Evolutionary conservation across 176 grass and related monocot species (phyloP).

Genomic region (Phragmites australis): DNA sequence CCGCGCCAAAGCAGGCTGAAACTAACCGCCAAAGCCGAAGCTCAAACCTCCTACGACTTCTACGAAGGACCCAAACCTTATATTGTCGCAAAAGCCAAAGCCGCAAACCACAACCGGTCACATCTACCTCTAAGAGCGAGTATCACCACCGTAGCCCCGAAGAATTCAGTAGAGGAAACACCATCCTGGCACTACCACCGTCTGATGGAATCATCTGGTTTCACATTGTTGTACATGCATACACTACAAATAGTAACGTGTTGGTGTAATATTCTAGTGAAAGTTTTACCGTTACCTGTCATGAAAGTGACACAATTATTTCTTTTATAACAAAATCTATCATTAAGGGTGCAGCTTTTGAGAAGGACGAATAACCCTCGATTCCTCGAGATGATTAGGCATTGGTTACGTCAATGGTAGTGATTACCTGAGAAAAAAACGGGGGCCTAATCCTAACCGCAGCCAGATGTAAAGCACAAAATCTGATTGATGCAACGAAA

Average conservation of each 20-base stretch:
- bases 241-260: neutral
- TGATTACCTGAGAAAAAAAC: neutral
- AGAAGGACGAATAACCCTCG: slow-evolving; percentile 25
- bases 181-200: too few relatives aligned
- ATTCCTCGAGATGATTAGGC: slow-evolving; percentile 57
- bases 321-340: neutral
- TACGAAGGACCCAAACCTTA: too few relatives aligned
- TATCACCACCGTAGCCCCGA: too few relatives aligned
- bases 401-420: slow-evolving; percentile 18
- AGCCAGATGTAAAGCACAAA: slow-evolving; percentile 34
- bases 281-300: slow-evolving; percentile 27
- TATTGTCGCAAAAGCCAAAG: too few relatives aligned
- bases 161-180: too few relatives aligned
- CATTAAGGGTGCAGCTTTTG: slow-evolving; percentile 55
- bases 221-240: neutral
- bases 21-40: too few relatives aligned
- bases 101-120: too few relatives aligned
- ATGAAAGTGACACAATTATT: neutral
- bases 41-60: too few relatives aligned
- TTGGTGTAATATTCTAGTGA: neutral
- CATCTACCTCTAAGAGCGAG: too few relatives aligned
- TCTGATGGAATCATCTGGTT: slow-evolving; percentile 25
- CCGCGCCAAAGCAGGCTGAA: too few relatives aligned
- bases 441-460: neutral
- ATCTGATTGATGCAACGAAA: slow-evolving; percentile 49